Conservation (phyloP, 2,329 filamentous ascomycete species). For the Elsinoe batatas region DNA sequence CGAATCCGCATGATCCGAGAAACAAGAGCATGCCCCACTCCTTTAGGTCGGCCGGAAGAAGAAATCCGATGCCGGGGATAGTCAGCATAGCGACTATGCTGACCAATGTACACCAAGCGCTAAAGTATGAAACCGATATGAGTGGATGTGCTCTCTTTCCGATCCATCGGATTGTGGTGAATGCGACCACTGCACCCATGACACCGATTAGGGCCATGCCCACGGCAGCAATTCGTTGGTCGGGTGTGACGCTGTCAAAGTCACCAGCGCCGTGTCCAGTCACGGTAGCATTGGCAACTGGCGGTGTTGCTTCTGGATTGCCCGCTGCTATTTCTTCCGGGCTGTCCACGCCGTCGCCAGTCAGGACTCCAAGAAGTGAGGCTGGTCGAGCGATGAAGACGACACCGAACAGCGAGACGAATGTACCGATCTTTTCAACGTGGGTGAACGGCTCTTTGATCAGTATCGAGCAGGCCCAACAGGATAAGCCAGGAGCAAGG, state of each 20-base stretch:
- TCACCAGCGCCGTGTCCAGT: slow-evolving; percentile 23
- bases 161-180: slow-evolving; percentile 67
- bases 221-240: slow-evolving; percentile 60
- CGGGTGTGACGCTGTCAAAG: slow-evolving; percentile 43
- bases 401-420: slow-evolving; percentile 69
- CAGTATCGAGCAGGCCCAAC: slow-evolving; percentile 68
- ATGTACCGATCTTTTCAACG: slow-evolving; percentile 63
- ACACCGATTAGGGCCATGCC: slow-evolving; percentile 67
- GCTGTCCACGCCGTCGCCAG: slow-evolving; percentile 19
- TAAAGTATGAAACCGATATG: slow-evolving; percentile 81
- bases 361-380: slow-evolving; percentile 40
- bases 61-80: slow-evolving; percentile 47
- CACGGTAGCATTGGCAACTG: slow-evolving; percentile 19
- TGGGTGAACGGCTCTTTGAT: slow-evolving; percentile 69
- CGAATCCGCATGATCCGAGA: slow-evolving; percentile 64
- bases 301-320: slow-evolving; percentile 21
- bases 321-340: slow-evolving; percentile 17
- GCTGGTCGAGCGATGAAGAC: slow-evolving; percentile 70
- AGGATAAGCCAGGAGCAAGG: slow-evolving; percentile 66
- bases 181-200: slow-evolving; percentile 62
- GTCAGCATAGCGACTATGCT: slow-evolving; percentile 49
- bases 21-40: slow-evolving; percentile 61
- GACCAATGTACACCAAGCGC: slow-evolving; percentile 58
- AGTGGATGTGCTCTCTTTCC: slow-evolving; percentile 70
- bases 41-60: slow-evolving; percentile 42